A percentile compares a stretch with the other conserved stretches of the same genome.
phyloP scores from a whole-genome alignment of 2,329 filamentous ascomycete species.

The Chaetothyriales sp. region DNA sequence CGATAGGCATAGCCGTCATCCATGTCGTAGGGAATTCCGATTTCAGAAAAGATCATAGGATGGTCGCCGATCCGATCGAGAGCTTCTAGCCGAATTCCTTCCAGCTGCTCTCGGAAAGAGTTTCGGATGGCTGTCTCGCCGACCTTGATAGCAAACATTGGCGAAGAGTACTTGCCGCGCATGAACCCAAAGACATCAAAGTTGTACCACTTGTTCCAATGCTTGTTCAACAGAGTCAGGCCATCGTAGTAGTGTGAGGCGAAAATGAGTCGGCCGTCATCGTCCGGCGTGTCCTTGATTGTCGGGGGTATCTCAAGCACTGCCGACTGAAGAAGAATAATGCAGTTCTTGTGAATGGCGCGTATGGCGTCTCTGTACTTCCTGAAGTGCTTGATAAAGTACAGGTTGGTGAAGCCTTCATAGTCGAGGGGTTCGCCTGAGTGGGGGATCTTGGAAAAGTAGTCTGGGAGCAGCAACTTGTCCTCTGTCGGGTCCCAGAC shows the following conservation, averaged over 20 bases:
- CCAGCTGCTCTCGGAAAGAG: slow-evolving; percentile 77
- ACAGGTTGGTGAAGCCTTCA: slow-evolving; percentile 75
- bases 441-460: slow-evolving; percentile 67
- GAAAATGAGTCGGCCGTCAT: slow-evolving; percentile 82
- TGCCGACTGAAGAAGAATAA: slow-evolving; percentile 83
- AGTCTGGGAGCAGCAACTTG: slow-evolving; percentile 65
- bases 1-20: slow-evolving; percentile 91
- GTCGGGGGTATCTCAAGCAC: slow-evolving; percentile 81
- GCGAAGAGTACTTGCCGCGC: slow-evolving; percentile 73
- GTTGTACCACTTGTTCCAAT: slow-evolving; percentile 97
- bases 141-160: slow-evolving; percentile 81
- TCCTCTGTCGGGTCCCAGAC: slow-evolving; percentile 80
- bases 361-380: slow-evolving; percentile 63
- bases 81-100: slow-evolving; percentile 71
- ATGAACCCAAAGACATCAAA: slow-evolving; percentile 88
- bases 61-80: slow-evolving; percentile 77
- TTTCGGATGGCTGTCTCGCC: slow-evolving; percentile 91
- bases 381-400: slow-evolving; percentile 78
- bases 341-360: slow-evolving; percentile 59
- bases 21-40: slow-evolving; percentile 98
- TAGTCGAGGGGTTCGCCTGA: slow-evolving; percentile 66
- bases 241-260: slow-evolving; percentile 95
- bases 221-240: slow-evolving; percentile 91
- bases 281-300: slow-evolving; percentile 76
- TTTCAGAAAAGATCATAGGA: slow-evolving; percentile 83